A percentile compares a stretch with the other conserved stretches of the same genome.
phyloP scores from a whole-genome alignment of 371 early-diverging fungal species.

The Mucor sp. region DNA sequence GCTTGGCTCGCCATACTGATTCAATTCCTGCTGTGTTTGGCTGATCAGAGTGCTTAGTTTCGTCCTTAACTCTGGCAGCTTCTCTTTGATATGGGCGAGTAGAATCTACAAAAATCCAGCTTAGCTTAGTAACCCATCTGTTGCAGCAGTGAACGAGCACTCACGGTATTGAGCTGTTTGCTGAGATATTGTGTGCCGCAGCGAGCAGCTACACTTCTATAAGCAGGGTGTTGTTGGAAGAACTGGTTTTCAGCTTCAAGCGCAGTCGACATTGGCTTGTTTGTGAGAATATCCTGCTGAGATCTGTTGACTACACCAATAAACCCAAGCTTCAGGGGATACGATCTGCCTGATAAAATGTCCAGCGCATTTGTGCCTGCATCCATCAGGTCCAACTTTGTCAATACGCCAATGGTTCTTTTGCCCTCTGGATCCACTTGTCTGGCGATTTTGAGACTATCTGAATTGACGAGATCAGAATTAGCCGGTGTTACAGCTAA shows the following conservation, averaged over 20 bases:
- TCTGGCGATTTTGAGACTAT: constrained; percentile 90
- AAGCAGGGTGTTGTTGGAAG: constrained; percentile 81
- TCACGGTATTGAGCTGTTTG: constrained; percentile 75
- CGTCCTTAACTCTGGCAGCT: constrained; percentile 81
- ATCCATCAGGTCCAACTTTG: constrained; percentile 97
- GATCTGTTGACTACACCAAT: constrained; percentile 91
- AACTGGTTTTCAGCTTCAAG: constrained; percentile 78
- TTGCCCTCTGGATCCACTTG: constrained; percentile 89
- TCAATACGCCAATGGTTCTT: constrained; percentile 91
- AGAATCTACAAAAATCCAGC: constrained; percentile 59
- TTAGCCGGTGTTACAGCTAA: constrained; percentile 95
- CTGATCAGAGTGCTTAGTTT: constrained; percentile 78
- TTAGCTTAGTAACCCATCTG: neutral
- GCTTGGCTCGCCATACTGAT: constrained; percentile 73
- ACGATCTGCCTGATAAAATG: constrained; percentile 80
- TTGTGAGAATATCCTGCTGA: constrained; percentile 85
- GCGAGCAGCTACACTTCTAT: constrained; percentile 75
- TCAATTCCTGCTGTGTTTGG: constrained; percentile 82
- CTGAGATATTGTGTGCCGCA: constrained; percentile 87
- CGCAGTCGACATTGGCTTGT: constrained; percentile 79
- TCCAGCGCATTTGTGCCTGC: constrained; percentile 90
- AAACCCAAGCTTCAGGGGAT: constrained; percentile 87
- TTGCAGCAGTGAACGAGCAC: neutral
- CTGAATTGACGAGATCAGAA: constrained; percentile 92
- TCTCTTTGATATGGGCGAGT: constrained; percentile 82